Percentiles rank a stretch among this genome's conserved stretches.
phyloP scores from a whole-genome alignment of 495 filamentous ascomycete species.

The Cryomyces antarcticus region DNA sequence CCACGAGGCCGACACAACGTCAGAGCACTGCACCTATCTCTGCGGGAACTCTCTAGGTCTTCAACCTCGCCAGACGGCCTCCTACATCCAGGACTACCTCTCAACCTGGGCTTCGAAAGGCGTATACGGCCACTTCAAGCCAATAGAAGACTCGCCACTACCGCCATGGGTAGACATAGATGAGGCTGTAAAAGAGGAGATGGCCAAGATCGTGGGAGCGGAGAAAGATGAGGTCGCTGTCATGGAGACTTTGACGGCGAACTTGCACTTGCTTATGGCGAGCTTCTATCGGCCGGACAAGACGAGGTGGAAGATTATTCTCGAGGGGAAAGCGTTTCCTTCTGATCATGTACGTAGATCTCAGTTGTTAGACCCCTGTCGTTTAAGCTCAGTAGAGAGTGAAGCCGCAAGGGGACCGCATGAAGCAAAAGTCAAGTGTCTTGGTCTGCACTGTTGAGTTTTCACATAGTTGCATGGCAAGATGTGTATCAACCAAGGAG shows the following conservation, averaged over 20 bases:
- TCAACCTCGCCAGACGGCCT: slow-evolving; percentile 53
- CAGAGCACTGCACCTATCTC: slow-evolving; percentile 49
- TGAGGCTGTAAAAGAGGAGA: slow-evolving; percentile 44
- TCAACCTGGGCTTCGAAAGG: slow-evolving; percentile 78
- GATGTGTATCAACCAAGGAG: too few species aligned
- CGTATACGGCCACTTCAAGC: slow-evolving; percentile 82
- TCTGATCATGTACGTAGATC: slow-evolving; percentile 52
- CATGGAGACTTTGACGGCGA: slow-evolving; percentile 85
- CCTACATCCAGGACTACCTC: slow-evolving; percentile 59
- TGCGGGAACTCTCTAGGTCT: slow-evolving; percentile 94
- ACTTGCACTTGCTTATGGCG: slow-evolving; percentile 77
- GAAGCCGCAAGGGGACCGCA: too few species aligned
- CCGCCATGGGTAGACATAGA: slow-evolving; percentile 71
- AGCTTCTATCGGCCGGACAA: slow-evolving; percentile 71
- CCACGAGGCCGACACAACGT: neutral
- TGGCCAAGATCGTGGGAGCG: slow-evolving; percentile 77
- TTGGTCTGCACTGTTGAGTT: too few species aligned
- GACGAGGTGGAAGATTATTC: slow-evolving; percentile 67
- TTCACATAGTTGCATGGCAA: too few species aligned
- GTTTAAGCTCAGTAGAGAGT: too few species aligned
- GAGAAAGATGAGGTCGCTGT: slow-evolving; percentile 60
- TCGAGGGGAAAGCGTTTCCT: slow-evolving; percentile 88
- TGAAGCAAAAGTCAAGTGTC: too few species aligned
- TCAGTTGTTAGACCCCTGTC: neutral
- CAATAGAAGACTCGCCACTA: slow-evolving; percentile 52